Percentiles rank a stretch among this genome's conserved stretches.
Evolutionary conservation across 2,329 filamentous ascomycete genomes (phyloP).

Genomic region (Fusarium bactridioides): DNA sequence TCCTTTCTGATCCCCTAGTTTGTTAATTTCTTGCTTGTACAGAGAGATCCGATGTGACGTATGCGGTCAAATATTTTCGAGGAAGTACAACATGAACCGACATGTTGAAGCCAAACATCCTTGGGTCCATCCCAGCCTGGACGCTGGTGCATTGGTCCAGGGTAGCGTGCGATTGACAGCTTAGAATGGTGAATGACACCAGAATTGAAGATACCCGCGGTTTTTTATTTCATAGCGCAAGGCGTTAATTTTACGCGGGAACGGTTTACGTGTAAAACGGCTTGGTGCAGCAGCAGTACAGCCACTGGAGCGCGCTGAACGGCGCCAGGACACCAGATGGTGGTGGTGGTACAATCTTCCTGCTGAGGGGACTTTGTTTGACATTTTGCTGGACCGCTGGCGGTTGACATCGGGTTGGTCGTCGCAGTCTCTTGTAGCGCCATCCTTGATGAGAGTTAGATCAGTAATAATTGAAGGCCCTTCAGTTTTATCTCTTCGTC

Average conservation of each 20-base stretch:
- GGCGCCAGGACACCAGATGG: constrained; percentile 82
- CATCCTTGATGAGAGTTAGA: constrained; percentile 74
- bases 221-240: neutral
- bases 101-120: neutral
- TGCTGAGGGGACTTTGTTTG: constrained; percentile 75
- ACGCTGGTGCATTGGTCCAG: rapidly evolving
- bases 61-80: neutral
- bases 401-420: constrained; percentile 50
- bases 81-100: neutral
- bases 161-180: neutral
- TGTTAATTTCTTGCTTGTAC: too few relatives aligned
- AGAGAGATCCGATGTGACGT: too few relatives aligned
- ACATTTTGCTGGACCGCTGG: constrained; percentile 79
- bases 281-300: constrained; percentile 78
- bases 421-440: constrained; percentile 76
- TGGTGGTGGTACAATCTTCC: constrained; percentile 89
- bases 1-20: rapidly evolving
- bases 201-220: rapidly evolving
- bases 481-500: too few relatives aligned
- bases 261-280: constrained; percentile 56
- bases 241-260: neutral
- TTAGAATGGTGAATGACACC: rapidly evolving
- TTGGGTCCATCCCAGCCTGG: rapidly evolving
- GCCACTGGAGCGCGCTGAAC: constrained; percentile 72
- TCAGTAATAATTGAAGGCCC: rapidly evolving